Evolutionary conservation across 2,329 filamentous ascomycete genomes (phyloP).

Genomic region (Tolypocladium tropicale): DNA sequence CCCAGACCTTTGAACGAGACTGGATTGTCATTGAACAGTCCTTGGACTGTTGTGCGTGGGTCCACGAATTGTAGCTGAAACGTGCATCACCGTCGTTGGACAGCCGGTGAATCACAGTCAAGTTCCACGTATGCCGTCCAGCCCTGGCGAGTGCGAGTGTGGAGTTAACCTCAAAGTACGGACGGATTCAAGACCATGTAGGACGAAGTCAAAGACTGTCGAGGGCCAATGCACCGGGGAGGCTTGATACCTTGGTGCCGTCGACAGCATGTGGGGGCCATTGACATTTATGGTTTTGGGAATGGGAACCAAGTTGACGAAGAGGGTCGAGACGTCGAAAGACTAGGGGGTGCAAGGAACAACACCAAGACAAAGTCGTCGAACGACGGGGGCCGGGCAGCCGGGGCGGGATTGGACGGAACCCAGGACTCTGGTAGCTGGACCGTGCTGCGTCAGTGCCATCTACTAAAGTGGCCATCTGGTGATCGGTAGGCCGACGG

Average conservation of each 20-base stretch:
- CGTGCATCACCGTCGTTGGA: not conserved
- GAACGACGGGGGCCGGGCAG: slow-evolving; percentile 3
- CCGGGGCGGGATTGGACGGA: slow-evolving; percentile 9
- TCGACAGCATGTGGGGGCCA: slow-evolving; percentile 14
- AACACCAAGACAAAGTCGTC: slow-evolving; percentile 3
- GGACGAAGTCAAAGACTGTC: not conserved
- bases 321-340: not conserved
- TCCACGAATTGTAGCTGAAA: not conserved
- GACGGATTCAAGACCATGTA: not conserved
- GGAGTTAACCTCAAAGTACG: not conserved
- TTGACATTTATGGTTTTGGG: slow-evolving; percentile 23
- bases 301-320: not conserved
- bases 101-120: not conserved
- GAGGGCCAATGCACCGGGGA: not conserved
- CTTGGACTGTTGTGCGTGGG: not conserved
- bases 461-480: slow-evolving; percentile 8
- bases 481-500: slow-evolving; percentile 16
- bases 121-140: not conserved
- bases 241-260: not conserved
- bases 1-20: not conserved
- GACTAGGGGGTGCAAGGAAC: slow-evolving; percentile 2
- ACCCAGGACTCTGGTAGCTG: slow-evolving; percentile 9
- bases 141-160: not conserved
- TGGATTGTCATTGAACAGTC: not conserved
- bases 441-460: slow-evolving; percentile 6